Conservation (phyloP, 208 protist genomes). For the Angomonas ambiguus region DNA sequence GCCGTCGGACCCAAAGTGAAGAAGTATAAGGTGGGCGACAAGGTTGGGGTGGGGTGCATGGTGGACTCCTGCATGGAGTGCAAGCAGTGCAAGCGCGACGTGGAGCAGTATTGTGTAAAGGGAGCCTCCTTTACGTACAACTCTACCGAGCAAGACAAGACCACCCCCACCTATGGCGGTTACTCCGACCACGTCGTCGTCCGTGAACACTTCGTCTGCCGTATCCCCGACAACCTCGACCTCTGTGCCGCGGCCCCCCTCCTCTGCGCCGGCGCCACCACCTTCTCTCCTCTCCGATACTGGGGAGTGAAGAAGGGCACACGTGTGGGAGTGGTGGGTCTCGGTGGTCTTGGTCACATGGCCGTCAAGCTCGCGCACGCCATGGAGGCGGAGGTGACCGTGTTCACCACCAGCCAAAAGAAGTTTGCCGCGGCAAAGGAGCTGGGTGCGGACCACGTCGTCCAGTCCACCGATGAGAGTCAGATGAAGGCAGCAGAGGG, state of each 20-base stretch:
- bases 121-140: conserved; percentile 54
- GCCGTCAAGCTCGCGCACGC: conserved; percentile 82
- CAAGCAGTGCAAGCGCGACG: conserved; percentile 51
- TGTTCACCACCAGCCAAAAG: conserved; percentile 56
- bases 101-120: conserved; percentile 75
- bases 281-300: conserved; percentile 75
- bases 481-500: conserved; percentile 39
- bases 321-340: conserved; percentile 73
- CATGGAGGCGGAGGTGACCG: conserved; percentile 83
- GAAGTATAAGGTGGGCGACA: conserved; percentile 76
- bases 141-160: conserved; percentile 24
- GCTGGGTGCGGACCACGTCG: conserved; percentile 67
- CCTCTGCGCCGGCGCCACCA: conserved; percentile 89
- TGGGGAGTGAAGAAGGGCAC: conserved; percentile 55
- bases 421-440: conserved; percentile 56
- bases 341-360: conserved; percentile 91
- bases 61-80: conserved; percentile 83
- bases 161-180: conserved; percentile 43
- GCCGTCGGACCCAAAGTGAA: conserved; percentile 58
- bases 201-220: conserved; percentile 52
- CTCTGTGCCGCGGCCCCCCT: conserved; percentile 68
- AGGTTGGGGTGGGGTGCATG: conserved; percentile 85
- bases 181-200: conserved; percentile 76
- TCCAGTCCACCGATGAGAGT: conserved; percentile 44
- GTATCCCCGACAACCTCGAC: conserved; percentile 63